A percentile compares a stretch with the other conserved stretches of the same genome.
Evolutionary conservation across 306 rosid genomes (phyloP).

Genomic region (Casuarina glauca): DNA sequence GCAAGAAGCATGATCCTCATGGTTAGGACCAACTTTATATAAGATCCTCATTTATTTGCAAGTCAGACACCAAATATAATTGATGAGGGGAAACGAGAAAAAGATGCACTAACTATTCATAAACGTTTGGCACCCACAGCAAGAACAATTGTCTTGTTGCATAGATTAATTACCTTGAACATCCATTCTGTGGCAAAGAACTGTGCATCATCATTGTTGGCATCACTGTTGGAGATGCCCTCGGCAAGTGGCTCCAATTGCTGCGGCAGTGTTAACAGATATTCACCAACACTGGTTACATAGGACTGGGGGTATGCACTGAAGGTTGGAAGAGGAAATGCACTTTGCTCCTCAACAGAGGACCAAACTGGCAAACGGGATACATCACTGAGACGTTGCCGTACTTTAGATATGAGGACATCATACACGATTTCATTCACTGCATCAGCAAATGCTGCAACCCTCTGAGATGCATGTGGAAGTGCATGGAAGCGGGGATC

Average conservation of each 20-base stretch:
- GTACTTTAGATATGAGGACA: slow-evolving; percentile 97
- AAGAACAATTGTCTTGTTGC: slow-evolving; percentile 1
- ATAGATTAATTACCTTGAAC: slow-evolving; percentile 72
- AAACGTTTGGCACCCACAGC: slow-evolving; percentile 7
- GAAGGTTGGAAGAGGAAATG: slow-evolving; percentile 83
- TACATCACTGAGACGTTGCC: slow-evolving; percentile 88
- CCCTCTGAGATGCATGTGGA: slow-evolving; percentile 93
- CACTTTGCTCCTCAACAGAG: slow-evolving; percentile 82
- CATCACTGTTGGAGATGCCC: slow-evolving; percentile 78
- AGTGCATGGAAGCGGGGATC: slow-evolving; percentile 99
- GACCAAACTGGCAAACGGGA: slow-evolving; percentile 91
- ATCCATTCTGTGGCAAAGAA: slow-evolving; percentile 99
- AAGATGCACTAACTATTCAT: slow-evolving; percentile 2
- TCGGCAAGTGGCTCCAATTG: slow-evolving; percentile 99
- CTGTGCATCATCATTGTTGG: slow-evolving; percentile 86
- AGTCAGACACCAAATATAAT: slow-evolving; percentile 17
- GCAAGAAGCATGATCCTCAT: too few relatives aligned
- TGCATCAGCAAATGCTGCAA: slow-evolving; percentile 84
- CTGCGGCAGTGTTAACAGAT: slow-evolving; percentile 95
- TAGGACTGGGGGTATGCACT: slow-evolving; percentile 93
- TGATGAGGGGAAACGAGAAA: not conserved
- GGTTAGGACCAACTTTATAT: slow-evolving; percentile 20
- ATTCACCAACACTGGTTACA: slow-evolving; percentile 89
- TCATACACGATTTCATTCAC: slow-evolving; percentile 96
- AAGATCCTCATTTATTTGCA: slow-evolving; percentile 14